Base-by-base conservation (phyloP, 2,329 filamentous ascomycete genomes). In the Cytospora leucostoma region DNA sequence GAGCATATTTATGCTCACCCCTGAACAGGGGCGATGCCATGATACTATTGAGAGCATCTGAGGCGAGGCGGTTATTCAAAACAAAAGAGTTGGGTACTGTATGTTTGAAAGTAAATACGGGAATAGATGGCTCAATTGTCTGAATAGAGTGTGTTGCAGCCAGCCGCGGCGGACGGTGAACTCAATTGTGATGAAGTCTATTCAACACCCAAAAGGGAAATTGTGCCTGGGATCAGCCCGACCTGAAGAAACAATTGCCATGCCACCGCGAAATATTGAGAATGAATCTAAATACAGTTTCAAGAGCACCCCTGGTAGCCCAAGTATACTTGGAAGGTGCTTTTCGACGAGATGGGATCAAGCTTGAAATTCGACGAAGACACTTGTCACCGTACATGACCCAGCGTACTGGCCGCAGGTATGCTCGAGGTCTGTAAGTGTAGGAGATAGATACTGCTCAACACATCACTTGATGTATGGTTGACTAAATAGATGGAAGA, bases 181-280 rank as follows among this genome's bases (percentile, higher is more conserved):
- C 50, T 38, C 34, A 59, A 7, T 49, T 12, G 27, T 49, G 52
- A 50, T 53, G 33, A 7, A 52, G 15, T 54, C 50, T 56, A 63
- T 63, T 61, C 51, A 56, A n/a, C 35, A 19, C 59, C 52, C 38
- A 50, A 61, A 33, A 49, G 54, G 59, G 59, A 55, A 61, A 61
- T 50, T 27, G 17, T 21, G 19, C 10, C 19, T 17, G 11, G 19
- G 7, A n/a, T 38, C 38, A 50, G n/a, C 13, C 21, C 51, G 40
- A 55, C 33, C 19, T 21, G 38, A 55, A 51, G 38, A 15, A 61
- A 13, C 19, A 17, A 17, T 21, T 32, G n/a, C 59, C 59, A 47
- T 47, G 44, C 44, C 2, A 19, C n/a, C 8, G 19, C 17, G 8
- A 47, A 7, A 47, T 15, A n/a, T 44, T 8, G 10, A 19, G 7